These are phyloP conservation scores for Stephania yunnanensis DNA, from an alignment of 164 flowering plant genomes.

Conservation along the genomic window DNA sequence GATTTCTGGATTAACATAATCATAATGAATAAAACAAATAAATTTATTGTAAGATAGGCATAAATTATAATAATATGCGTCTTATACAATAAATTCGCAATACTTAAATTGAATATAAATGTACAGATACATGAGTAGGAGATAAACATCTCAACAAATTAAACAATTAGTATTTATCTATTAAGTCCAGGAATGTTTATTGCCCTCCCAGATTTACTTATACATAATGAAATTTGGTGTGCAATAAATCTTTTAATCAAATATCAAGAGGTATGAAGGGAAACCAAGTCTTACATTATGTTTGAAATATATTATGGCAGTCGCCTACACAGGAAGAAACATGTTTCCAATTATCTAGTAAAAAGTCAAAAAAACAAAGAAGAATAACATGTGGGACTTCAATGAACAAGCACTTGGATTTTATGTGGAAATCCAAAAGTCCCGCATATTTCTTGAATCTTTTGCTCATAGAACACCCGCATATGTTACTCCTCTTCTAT, in stretches of 20 bases:
- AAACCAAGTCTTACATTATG: slow-evolving; percentile 55
- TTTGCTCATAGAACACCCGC: slow-evolving; percentile 77
- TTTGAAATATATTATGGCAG: slow-evolving; percentile 83
- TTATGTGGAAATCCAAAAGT: slow-evolving; percentile 91
- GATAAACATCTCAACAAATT: neutral
- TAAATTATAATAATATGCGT: neutral
- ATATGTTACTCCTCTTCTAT: slow-evolving; percentile 76
- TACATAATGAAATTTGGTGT: neutral
- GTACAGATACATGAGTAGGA: neutral
- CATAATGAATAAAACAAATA: neutral
- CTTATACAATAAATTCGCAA: neutral
- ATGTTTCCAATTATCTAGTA: neutral
- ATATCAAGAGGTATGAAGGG: neutral
- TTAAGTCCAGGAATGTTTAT: neutral
- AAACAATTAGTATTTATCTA: neutral
- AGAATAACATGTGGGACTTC: neutral
- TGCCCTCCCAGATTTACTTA: neutral
- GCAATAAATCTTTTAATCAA: neutral
- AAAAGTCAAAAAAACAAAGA: neutral
- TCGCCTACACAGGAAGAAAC: slow-evolving; percentile 56
- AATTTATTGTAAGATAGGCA: neutral
- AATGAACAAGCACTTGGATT: slow-evolving; percentile 59
- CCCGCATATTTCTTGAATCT: slow-evolving; percentile 90
- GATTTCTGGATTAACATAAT: neutral
- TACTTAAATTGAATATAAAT: neutral